Evolutionary conservation across 257 asterid genomes (phyloP).

Genomic region (Solanum verrucosum): DNA sequence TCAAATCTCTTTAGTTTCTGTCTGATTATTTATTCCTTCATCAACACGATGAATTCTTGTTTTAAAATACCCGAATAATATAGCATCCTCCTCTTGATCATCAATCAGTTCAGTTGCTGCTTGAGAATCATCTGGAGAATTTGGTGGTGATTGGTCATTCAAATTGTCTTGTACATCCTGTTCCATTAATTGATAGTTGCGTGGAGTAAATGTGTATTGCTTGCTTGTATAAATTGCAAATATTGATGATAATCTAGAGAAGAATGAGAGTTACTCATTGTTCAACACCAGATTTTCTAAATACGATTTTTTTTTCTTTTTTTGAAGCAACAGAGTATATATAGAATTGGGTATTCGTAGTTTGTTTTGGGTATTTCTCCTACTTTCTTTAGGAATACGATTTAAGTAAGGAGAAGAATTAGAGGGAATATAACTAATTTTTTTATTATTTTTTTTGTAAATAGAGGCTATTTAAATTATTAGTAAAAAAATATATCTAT

Average conservation of each 20-base stretch:
- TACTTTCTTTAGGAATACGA: background rate
- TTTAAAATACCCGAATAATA: background rate
- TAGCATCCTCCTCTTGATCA: background rate
- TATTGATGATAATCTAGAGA: background rate
- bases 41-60: background rate
- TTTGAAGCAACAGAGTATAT: no score
- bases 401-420: background rate
- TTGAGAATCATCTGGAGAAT: background rate
- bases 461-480: no score
- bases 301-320: no score
- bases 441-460: no score
- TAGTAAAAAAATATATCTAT: no score
- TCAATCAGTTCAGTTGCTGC: background rate
- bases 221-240: no score
- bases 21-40: background rate
- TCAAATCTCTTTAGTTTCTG: background rate
- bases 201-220: background rate
- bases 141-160: background rate
- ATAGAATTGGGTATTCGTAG: no score
- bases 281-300: background rate
- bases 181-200: background rate
- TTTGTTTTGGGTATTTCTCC: background rate
- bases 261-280: background rate
- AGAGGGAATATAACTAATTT: background rate
- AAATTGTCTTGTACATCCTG: background rate